Base-by-base conservation (phyloP, 208 protist genomes). In the Tritrichomonas musculus region DNA sequence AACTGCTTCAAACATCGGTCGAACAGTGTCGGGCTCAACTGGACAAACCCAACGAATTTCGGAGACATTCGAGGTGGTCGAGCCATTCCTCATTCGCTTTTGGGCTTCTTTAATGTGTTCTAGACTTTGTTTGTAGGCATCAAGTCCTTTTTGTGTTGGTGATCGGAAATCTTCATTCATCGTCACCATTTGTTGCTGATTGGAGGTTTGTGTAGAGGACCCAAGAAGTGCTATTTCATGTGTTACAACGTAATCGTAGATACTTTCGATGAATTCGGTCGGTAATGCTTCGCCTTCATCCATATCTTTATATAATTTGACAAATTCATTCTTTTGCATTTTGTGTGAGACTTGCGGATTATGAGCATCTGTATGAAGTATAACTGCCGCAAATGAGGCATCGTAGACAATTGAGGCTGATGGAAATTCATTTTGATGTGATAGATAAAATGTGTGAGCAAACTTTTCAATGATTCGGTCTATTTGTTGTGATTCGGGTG, bases 321-420 rank as follows among this genome's bases (percentile, higher is more conserved):
- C 14, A 84, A 84, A 84, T n/a, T 84, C 73, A 47, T 84, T 50
- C 47, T 84, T 84, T n/a, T 44, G 33, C 73, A 84, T 84, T 50
- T 84, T 84, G 14, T 84, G 33, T 33, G 17, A 49, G 27, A 84
- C 73, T 84, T 84, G 33, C 14, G 73, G 73, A 84, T 50, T 84
- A 50, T 84, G 73, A 27, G 44, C 73, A 84, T 84, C 44, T 27
- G 44, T 50, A 84, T 84, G 73, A 8, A 84, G 27, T 27, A 84
- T 53, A 49, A 84, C 44, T 27, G 17, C 17, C 5, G 73, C 33
- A 84, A 53, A 84, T n/a, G 73, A 44, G 4, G 44, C 33, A 84
- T 53, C 44, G 47, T 84, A 84, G 11, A 50, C 73, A 27, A 47
- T 49, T n/a, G 33, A 44, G 47, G 73, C 73, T 53, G 33, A 53